phyloP scores from a whole-genome alignment of 2,329 filamentous ascomycete species.

The Sclerotinia borealis region DNA sequence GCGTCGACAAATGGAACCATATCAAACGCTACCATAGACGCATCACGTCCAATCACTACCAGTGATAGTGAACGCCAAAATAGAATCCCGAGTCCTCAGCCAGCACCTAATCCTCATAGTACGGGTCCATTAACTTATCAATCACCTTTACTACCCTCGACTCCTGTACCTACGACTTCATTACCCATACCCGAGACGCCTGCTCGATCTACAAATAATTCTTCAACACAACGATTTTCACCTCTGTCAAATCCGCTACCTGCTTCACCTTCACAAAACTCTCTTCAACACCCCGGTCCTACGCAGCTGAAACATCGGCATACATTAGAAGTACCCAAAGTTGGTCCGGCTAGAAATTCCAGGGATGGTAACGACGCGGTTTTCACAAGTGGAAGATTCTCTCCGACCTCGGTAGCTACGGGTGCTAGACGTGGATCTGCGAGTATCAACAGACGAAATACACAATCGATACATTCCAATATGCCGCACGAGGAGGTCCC shows the following conservation, averaged over 20 bases:
- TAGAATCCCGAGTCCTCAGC: conserved; percentile 20
- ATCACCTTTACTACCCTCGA: conserved; percentile 27
- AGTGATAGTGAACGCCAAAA: conserved; percentile 23
- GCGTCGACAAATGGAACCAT: conserved; percentile 28
- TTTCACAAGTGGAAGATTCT: conserved; percentile 74
- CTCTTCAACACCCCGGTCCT: conserved; percentile 41
- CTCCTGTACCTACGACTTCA: conserved; percentile 25
- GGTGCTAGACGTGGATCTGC: conserved; percentile 73
- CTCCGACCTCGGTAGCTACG: conserved; percentile 46
- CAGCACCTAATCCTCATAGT: conserved; percentile 29
- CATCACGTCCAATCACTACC: conserved; percentile 20
- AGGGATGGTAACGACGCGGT: conserved; percentile 65
- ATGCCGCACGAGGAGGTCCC: conserved; percentile 74
- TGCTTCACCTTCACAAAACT: conserved; percentile 36
- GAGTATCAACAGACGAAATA: conserved; percentile 71
- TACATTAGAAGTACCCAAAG: conserved; percentile 79
- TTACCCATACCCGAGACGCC: conserved; percentile 19
- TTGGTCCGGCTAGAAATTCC: conserved; percentile 59
- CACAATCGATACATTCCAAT: conserved; percentile 81
- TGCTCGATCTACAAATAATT: conserved; percentile 26
- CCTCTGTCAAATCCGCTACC: conserved; percentile 53
- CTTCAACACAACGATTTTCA: conserved; percentile 52
- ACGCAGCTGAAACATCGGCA: conserved; percentile 71
- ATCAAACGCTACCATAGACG: conserved; percentile 16
- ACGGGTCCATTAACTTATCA: conserved; percentile 31